Conservation (phyloP, 805 yeast species). For the Brettanomyces sp. region DNA sequence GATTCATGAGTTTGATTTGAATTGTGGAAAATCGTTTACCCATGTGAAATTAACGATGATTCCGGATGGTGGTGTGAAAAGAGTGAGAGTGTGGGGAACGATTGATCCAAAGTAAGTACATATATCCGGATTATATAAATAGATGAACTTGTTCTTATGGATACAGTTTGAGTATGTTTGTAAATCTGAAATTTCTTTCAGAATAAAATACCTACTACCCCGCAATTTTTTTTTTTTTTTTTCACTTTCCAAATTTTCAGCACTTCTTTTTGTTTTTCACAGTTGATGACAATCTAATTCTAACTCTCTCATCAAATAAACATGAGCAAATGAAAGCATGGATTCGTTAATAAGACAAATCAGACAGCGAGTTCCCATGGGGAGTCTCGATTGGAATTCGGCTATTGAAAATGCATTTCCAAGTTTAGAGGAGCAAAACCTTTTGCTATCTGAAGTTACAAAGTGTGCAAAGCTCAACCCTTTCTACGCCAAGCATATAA, state of each 20-base stretch:
- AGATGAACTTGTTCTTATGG: too few relatives aligned
- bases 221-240: too few relatives aligned
- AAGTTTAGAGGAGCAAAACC: constrained; percentile 13
- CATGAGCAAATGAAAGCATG: constrained; percentile 6
- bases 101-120: constrained; percentile 4
- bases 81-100: constrained; percentile 75
- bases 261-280: too few relatives aligned
- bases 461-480: constrained; percentile 31
- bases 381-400: background rate
- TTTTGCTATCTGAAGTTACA: constrained; percentile 13
- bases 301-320: too few relatives aligned
- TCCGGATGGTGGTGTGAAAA: constrained; percentile 96
- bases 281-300: too few relatives aligned
- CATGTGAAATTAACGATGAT: constrained; percentile 77
- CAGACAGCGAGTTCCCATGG: constrained; percentile 20
- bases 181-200: too few relatives aligned
- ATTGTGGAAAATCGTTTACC: constrained; percentile 30
- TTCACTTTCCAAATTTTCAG: too few relatives aligned
- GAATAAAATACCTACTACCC: too few relatives aligned
- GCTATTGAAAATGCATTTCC: background rate
- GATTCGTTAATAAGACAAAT: constrained; percentile 16
- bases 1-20: constrained; percentile 53
- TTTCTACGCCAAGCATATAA: constrained; percentile 39
- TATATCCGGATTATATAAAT: too few relatives aligned
- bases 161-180: too few relatives aligned